Conservation (phyloP, 75 land plant genomes). For the Sequoiadendron giganteum region DNA sequence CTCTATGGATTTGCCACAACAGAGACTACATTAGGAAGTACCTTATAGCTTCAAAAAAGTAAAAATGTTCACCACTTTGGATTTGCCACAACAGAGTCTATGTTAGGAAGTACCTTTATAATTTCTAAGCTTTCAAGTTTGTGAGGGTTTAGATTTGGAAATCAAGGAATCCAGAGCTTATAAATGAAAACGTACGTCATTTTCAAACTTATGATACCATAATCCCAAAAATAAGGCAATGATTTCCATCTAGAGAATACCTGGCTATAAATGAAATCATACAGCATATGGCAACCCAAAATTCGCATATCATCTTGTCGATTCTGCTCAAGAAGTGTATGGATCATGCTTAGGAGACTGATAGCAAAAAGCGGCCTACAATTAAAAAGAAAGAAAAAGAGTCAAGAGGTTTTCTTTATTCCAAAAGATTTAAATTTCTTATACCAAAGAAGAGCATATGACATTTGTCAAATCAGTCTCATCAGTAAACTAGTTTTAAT, state of each 20-base stretch:
- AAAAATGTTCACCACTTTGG: not conserved
- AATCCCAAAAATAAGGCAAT: not conserved
- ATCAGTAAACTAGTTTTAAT: not conserved
- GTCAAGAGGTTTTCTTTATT: not conserved
- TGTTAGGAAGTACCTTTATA: not conserved
- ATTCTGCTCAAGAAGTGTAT: constrained; percentile 74
- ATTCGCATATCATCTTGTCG: constrained; percentile 70
- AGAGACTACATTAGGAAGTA: not conserved
- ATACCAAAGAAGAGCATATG: not conserved
- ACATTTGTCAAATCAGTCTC: not conserved
- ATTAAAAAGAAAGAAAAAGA: not conserved
- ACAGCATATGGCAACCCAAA: constrained; percentile 62
- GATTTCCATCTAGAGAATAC: constrained; percentile 24
- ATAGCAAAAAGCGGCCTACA: constrained; percentile 77
- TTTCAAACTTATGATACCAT: not conserved
- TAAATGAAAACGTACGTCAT: not conserved
- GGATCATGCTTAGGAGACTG: constrained; percentile 64
- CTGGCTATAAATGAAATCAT: constrained; percentile 75
- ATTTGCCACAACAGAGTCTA: not conserved
- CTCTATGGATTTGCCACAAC: not conserved
- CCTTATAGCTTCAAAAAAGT: not conserved
- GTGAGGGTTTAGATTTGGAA: not conserved
- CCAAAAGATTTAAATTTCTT: not conserved
- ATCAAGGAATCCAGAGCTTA: not conserved
- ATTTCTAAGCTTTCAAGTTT: not conserved